Evolutionary conservation across 768 basidiomycete genomes (phyloP).

Genomic region (Kwoniella pini): DNA sequence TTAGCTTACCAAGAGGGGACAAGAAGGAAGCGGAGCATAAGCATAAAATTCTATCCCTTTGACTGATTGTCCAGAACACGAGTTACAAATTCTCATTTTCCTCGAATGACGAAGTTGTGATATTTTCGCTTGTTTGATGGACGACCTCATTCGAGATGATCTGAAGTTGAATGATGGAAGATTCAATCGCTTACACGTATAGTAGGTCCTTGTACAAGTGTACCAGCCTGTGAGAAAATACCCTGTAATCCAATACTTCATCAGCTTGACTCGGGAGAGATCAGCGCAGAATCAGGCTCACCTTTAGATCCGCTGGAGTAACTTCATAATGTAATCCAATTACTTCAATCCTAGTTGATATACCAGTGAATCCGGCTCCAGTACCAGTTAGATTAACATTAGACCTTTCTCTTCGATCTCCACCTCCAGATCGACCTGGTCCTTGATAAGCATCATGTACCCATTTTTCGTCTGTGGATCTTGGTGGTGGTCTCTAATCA

Average conservation of each 20-base stretch:
- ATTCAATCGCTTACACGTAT: constrained; percentile 79
- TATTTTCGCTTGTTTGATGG: too few species aligned
- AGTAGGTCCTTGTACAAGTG: constrained; percentile 85
- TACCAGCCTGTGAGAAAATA: constrained; percentile 90
- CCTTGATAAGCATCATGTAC: constrained; percentile 45
- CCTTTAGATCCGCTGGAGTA: constrained; percentile 81
- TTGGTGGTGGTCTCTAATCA: constrained; percentile 42
- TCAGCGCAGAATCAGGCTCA: constrained; percentile 59
- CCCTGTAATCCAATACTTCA: constrained; percentile 58
- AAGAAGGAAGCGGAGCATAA: constrained; percentile 44
- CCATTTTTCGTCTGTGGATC: constrained; percentile 50
- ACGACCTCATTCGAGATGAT: background rate
- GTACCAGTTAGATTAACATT: constrained; percentile 28
- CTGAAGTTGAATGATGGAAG: constrained; percentile 9
- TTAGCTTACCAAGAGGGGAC: constrained; percentile 34
- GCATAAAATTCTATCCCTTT: constrained; percentile 19
- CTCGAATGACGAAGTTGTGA: background rate
- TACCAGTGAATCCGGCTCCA: constrained; percentile 50
- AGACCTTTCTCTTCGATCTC: constrained; percentile 13
- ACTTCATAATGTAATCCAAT: constrained; percentile 91
- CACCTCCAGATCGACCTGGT: constrained; percentile 6
- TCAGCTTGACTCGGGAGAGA: background rate
- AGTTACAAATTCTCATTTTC: background rate
- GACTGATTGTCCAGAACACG: constrained; percentile 6
- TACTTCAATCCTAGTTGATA: constrained; percentile 68